These are phyloP conservation scores for Aspergillus transmontanensis DNA, from an alignment of 2,329 filamentous ascomycete species.

Conservation along the genomic window DNA sequence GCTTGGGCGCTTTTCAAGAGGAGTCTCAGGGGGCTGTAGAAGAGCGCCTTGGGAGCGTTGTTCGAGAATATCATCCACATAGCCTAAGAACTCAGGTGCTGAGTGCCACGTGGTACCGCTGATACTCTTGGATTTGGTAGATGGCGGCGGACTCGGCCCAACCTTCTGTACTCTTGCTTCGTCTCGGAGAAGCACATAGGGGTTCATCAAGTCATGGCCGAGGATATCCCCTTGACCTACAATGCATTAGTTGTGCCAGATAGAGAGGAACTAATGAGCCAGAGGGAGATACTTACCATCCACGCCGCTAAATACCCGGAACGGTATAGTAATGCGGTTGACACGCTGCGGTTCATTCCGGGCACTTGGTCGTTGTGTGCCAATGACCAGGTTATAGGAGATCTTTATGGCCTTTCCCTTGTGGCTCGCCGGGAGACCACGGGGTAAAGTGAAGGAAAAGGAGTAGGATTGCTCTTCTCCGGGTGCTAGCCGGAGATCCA, in stretches of 20 bases:
- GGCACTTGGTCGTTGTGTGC: constrained; percentile 82
- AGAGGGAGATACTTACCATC: constrained; percentile 58
- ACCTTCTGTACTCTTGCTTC: constrained; percentile 68
- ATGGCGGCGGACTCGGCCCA: constrained; percentile 39
- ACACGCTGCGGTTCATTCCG: constrained; percentile 77
- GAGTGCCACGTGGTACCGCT: constrained; percentile 49
- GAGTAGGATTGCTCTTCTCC: constrained; percentile 87
- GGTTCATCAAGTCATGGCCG: constrained; percentile 91
- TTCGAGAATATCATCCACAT: constrained; percentile 74
- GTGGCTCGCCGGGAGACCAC: constrained; percentile 86
- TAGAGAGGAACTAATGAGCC: not conserved
- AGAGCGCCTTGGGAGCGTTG: constrained; percentile 56
- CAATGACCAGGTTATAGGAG: constrained; percentile 84
- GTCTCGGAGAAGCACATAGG: constrained; percentile 86
- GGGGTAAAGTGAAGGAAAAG: constrained; percentile 83
- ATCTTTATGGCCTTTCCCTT: constrained; percentile 94
- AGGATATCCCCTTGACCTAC: constrained; percentile 76
- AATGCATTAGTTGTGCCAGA: constrained; percentile 22
- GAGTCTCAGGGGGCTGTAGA: constrained; percentile 68
- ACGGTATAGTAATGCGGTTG: constrained; percentile 87
- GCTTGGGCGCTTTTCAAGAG: constrained; percentile 62
- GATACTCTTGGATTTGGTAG: constrained; percentile 43
- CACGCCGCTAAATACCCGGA: constrained; percentile 89
- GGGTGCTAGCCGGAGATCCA: constrained; percentile 82
- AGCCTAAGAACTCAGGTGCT: constrained; percentile 70